These are phyloP conservation scores for Polyporus arcularius DNA, from an alignment of 768 basidiomycete genomes.

Conservation along the genomic window DNA sequence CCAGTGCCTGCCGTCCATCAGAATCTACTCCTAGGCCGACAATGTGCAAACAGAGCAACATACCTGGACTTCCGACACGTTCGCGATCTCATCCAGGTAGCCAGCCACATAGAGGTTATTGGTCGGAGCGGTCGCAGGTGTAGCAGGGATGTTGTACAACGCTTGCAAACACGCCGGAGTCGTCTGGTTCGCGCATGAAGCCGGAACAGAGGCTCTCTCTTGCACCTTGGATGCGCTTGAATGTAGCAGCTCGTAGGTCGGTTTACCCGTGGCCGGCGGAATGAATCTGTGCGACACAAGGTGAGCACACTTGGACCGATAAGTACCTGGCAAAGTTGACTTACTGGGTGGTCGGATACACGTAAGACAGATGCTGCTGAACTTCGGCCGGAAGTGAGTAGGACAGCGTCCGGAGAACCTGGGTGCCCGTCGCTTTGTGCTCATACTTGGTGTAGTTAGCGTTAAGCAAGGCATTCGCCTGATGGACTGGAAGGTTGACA, in stretches of 20 bases:
- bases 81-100: slow-evolving; percentile 26
- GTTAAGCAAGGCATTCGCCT: slow-evolving; percentile 33
- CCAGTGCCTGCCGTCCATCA: slow-evolving; percentile 29
- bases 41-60: not conserved
- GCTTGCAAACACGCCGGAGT: slow-evolving; percentile 28
- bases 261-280: no score
- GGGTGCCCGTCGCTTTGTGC: slow-evolving; percentile 27
- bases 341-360: slow-evolving; percentile 30
- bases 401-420: slow-evolving; percentile 32
- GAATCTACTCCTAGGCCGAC: no score
- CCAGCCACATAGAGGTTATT: slow-evolving; percentile 29
- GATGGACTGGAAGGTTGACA: slow-evolving; percentile 27
- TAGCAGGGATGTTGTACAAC: slow-evolving; percentile 26
- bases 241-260: no score
- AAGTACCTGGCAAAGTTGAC: not conserved
- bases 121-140: slow-evolving; percentile 3
- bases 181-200: slow-evolving; percentile 21
- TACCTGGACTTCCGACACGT: slow-evolving; percentile 19
- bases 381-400: slow-evolving; percentile 35
- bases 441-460: slow-evolving; percentile 33
- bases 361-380: slow-evolving; percentile 27
- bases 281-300: no score
- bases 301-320: no score
- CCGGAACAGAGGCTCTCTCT: not conserved
- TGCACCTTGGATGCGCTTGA: no score